Conservation (phyloP, 208 protist genomes). For the Crithidia brevicula region DNA sequence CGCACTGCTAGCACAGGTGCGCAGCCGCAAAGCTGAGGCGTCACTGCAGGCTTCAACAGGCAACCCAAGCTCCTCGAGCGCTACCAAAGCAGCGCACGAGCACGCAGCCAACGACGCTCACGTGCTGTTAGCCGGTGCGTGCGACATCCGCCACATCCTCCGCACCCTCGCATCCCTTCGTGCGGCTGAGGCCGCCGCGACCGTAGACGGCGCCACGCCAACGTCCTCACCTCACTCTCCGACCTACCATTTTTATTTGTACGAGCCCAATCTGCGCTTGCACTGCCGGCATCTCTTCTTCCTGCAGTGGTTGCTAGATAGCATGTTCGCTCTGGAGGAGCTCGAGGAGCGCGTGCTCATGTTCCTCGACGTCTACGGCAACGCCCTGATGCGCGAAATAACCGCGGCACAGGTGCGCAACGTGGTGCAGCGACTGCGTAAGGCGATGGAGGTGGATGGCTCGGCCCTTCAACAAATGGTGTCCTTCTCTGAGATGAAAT, state of each 20-base stretch:
- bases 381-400: conserved; percentile 75
- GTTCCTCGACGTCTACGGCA: conserved; percentile 91
- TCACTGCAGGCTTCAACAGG: no score
- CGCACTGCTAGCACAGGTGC: conserved; percentile 47
- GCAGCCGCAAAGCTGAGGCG: conserved; percentile 3
- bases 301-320: conserved; percentile 90
- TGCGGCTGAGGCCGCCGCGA: conserved; percentile 12
- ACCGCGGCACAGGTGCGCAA: conserved; percentile 74
- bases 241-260: conserved; percentile 85
- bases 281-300: conserved; percentile 92
- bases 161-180: conserved; percentile 74
- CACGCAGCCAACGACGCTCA: conserved; percentile 20
- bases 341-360: conserved; percentile 91
- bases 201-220: background rate
- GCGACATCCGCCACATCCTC: conserved; percentile 88
- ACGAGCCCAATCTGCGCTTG: conserved; percentile 88
- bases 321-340: conserved; percentile 84
- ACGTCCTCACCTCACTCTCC: no score
- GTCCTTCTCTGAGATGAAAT: conserved; percentile 82
- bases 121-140: conserved; percentile 76
- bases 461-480: conserved; percentile 42
- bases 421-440: conserved; percentile 69
- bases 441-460: conserved; percentile 39
- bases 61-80: no score
- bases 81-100: background rate